Evolutionary conservation across 164 flowering plant species (phyloP).

Genomic region (Akebia trifoliata): DNA sequence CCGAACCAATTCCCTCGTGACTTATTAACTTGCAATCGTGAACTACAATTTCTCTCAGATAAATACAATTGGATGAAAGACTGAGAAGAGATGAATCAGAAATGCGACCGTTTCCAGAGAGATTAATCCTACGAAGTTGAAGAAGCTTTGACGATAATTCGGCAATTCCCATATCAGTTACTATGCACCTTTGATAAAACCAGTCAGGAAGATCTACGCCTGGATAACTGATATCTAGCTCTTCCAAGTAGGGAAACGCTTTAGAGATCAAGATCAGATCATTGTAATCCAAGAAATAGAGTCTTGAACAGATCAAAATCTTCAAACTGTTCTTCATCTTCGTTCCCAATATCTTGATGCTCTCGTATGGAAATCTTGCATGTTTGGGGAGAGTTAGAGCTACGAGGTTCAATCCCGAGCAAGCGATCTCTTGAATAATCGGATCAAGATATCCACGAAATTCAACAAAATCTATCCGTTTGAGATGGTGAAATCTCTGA

Average conservation of each 20-base stretch:
- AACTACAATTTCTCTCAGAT: constrained; percentile 29
- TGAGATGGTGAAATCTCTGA: constrained; percentile 40
- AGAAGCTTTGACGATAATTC: constrained; percentile 28
- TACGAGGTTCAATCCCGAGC: constrained; percentile 24
- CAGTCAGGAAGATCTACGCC: not conserved
- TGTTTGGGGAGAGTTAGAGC: constrained; percentile 41
- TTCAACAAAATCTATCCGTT: constrained; percentile 18
- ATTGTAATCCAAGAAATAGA: constrained; percentile 17
- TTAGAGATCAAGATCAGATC: constrained; percentile 34
- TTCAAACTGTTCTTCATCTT: constrained; percentile 26
- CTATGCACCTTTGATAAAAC: not conserved
- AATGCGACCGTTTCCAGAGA: constrained; percentile 47
- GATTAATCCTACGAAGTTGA: constrained; percentile 28
- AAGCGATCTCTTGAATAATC: constrained; percentile 24
- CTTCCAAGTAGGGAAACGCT: constrained; percentile 40
- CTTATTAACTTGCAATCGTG: constrained; percentile 38
- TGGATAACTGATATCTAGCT: constrained; percentile 51
- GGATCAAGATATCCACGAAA: constrained; percentile 24
- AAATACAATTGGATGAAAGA: constrained; percentile 30
- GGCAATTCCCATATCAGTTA: constrained; percentile 41
- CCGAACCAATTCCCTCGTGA: constrained; percentile 26
- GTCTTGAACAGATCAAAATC: constrained; percentile 30
- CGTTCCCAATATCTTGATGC: constrained; percentile 24
- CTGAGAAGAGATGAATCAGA: constrained; percentile 37
- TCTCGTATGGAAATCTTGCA: constrained; percentile 22